These are phyloP conservation scores for Sphagnum magellanicum DNA, from an alignment of 228 moss, liverwort and hornwort species.

Conservation along the genomic window DNA sequence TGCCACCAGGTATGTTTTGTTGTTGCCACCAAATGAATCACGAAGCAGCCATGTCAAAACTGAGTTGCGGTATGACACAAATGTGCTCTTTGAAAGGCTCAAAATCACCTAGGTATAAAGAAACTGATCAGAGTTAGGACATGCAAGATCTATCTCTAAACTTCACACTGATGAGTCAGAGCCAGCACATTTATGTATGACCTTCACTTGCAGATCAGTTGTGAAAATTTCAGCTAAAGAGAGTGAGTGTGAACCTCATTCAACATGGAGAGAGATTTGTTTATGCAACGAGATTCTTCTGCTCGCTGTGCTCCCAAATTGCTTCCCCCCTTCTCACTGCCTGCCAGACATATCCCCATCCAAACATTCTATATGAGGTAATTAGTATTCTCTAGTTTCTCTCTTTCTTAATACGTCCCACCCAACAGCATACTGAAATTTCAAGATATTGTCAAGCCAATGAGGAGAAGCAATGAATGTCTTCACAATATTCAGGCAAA, in stretches of 20 bases:
- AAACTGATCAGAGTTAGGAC: too few relatives aligned
- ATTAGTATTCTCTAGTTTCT: too few relatives aligned
- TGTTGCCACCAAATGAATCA: conserved; percentile 57
- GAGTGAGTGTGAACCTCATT: conserved; percentile 27
- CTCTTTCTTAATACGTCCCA: too few relatives aligned
- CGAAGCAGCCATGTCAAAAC: conserved; percentile 50
- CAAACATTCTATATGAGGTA: too few relatives aligned
- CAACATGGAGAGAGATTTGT: conserved; percentile 48
- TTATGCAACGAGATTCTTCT: conserved; percentile 57
- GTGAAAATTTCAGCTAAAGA: background rate
- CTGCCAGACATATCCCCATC: conserved; percentile 9
- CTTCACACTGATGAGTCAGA: too few relatives aligned
- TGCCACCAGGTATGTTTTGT: conserved; percentile 53
- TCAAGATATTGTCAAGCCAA: background rate
- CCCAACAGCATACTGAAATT: too few relatives aligned
- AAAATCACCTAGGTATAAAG: conserved; percentile 33
- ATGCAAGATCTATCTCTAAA: too few relatives aligned
- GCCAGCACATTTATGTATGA: too few relatives aligned
- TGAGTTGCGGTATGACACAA: conserved; percentile 47
- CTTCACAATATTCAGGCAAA: too few relatives aligned
- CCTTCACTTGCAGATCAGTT: too few relatives aligned
- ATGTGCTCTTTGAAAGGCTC: conserved; percentile 44
- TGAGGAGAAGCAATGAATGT: too few relatives aligned
- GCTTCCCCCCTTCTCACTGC: conserved; percentile 44
- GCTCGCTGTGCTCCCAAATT: conserved; percentile 26